Evolutionary conservation across 306 rosid genomes (phyloP), one percentile per base, ranked within the genome.

Genomic region (Castanea sativa): DNA sequence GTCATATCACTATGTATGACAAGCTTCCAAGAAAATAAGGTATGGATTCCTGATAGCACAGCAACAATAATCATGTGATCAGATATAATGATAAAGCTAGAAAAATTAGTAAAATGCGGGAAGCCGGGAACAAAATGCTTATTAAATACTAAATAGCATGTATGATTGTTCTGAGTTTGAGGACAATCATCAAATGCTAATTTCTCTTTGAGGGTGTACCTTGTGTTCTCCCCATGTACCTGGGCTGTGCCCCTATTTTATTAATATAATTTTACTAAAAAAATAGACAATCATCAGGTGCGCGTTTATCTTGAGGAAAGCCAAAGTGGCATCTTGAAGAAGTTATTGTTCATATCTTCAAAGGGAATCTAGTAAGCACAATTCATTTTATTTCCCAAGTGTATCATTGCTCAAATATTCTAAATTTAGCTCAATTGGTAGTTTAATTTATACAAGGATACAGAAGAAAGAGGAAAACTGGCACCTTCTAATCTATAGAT

Each of bases 401-500:
- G 56, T 59, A 35, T 27, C 70, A 27, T 35, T 27, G 52, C 56
- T 79, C 14, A 74, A 58, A 60, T 75, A 35, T 33, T 67, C 67
- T 57, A 41, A 33, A 38, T 75, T 57, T 73, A 77, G 82, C 76
- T 69, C 78, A 69, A 56, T 65, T 49, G 15, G n/a, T 41, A 27
- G 49, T 25, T 55, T 14, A 73, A 21, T 8, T 32, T 60, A 56
- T 57, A 77, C 33, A 73, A 20, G 29, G 55, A 81, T 45, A 57
- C 29, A 74, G 13, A 21, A 41, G 20, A 74, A 68, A 71, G 63
- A 58, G 61, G 2, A 70, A 19, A 74, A 72, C 61, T 64, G 11
- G 75, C 87, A 92, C 96, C 97, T 85, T 87, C 21, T 74, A 75
- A 81, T 87, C 90, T 91, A 95, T 78, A 92, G 77, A 87, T 95